These are phyloP conservation scores for Eremothecium sinecaudum DNA, from an alignment of 1,139 yeast species.

Conservation along the genomic window DNA sequence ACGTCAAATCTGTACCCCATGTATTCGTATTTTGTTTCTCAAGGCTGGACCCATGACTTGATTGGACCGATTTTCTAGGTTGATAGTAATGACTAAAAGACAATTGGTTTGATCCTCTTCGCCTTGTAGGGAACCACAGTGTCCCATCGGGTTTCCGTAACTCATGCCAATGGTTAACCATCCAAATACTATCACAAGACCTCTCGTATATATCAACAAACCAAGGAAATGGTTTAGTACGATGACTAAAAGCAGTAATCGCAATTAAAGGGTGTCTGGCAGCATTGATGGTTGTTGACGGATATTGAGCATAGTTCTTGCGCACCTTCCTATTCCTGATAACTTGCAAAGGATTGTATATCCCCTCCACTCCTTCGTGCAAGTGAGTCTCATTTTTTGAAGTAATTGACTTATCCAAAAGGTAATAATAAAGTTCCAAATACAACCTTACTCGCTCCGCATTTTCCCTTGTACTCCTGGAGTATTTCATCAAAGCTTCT, in stretches of 20 bases:
- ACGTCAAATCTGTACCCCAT: too few relatives aligned
- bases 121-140: slow-evolving; percentile 38
- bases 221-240: slow-evolving; percentile 39
- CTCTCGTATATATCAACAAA: slow-evolving; percentile 57
- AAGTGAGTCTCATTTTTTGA: slow-evolving; percentile 12
- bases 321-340: slow-evolving; percentile 58
- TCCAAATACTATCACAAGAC: slow-evolving; percentile 56
- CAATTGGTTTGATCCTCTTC: too few relatives aligned
- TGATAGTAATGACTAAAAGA: too few relatives aligned
- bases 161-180: slow-evolving; percentile 56
- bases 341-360: slow-evolving; percentile 73
- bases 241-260: slow-evolving; percentile 23
- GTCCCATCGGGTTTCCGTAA: slow-evolving; percentile 46
- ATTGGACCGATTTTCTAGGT: too few relatives aligned
- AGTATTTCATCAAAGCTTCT: slow-evolving; percentile 1
- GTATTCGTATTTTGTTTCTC: too few relatives aligned
- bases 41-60: too few relatives aligned
- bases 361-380: slow-evolving; percentile 45
- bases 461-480: slow-evolving; percentile 17
- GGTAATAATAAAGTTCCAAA: slow-evolving; percentile 26
- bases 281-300: slow-evolving; percentile 24
- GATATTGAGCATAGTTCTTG: slow-evolving; percentile 34
- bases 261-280: slow-evolving; percentile 26
- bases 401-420: slow-evolving; percentile 20
- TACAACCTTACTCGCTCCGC: slow-evolving; percentile 29